Evolutionary conservation across 2,329 filamentous ascomycete species (phyloP).

Genomic region (Dactylellina parvicollis): DNA sequence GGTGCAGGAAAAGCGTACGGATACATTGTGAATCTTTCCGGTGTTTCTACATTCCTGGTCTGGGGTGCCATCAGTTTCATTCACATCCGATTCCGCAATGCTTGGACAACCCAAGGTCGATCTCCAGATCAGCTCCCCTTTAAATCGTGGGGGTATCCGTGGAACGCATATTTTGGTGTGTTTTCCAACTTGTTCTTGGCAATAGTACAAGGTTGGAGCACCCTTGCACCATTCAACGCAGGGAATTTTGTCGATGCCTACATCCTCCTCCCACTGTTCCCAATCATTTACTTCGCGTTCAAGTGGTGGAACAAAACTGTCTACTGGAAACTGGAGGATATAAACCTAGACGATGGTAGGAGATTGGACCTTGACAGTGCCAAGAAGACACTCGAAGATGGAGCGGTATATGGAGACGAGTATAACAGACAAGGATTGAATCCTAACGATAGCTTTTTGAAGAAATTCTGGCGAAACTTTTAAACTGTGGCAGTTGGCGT

Average conservation of each 20-base stretch:
- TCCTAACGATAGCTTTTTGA: constrained; percentile 47
- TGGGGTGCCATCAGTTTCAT: constrained; percentile 51
- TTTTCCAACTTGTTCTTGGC: constrained; percentile 43
- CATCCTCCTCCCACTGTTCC: constrained; percentile 70
- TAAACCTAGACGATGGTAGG: constrained; percentile 44
- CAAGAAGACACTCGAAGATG: constrained; percentile 42
- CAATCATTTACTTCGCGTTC: constrained; percentile 68
- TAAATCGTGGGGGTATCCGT: constrained; percentile 41
- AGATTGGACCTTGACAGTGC: constrained; percentile 46
- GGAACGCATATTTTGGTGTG: constrained; percentile 50
- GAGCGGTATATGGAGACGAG: constrained; percentile 19
- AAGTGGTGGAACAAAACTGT: constrained; percentile 68
- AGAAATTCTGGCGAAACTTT: constrained; percentile 46
- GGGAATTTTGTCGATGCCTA: constrained; percentile 73
- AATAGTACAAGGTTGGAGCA: constrained; percentile 51
- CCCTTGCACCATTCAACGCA: constrained; percentile 68
- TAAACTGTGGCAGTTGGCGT: too few relatives aligned
- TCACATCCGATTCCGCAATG: constrained; percentile 40
- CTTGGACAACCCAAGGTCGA: constrained; percentile 37
- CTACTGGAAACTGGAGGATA: constrained; percentile 44
- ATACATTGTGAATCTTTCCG: constrained; percentile 68
- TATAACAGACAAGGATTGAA: constrained; percentile 42
- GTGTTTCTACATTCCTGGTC: constrained; percentile 48
- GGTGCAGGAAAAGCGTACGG: constrained; percentile 72
- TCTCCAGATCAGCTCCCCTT: constrained; percentile 40